Percentiles rank a stretch among this genome's conserved stretches.
Conservation (phyloP, 148 eudicot genomes). For the Vaccinium vitisidaea region DNA sequence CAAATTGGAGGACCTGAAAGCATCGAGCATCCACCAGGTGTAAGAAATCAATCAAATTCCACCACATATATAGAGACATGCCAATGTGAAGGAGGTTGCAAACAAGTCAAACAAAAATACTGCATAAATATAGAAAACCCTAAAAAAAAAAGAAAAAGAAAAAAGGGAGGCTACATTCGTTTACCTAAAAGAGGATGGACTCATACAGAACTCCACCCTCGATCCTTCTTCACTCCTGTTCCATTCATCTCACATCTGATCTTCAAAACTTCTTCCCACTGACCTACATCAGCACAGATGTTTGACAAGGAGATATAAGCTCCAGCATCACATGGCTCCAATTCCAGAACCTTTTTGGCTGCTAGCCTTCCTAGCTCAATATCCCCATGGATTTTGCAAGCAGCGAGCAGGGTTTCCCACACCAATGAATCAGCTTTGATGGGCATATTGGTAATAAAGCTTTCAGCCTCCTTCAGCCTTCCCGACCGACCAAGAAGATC, state of each 20-base stretch:
- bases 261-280: constrained; percentile 70
- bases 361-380: constrained; percentile 62
- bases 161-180: background rate
- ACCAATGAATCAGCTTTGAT: constrained; percentile 57
- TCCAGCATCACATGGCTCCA: constrained; percentile 60
- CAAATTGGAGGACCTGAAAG: background rate
- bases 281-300: constrained; percentile 69
- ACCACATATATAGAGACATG: background rate
- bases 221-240: constrained; percentile 57
- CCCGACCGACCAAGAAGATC: constrained; percentile 91
- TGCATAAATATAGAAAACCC: background rate
- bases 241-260: constrained; percentile 57
- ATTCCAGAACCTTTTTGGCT: constrained; percentile 60
- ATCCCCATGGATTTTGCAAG: constrained; percentile 83
- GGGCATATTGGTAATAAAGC: constrained; percentile 62
- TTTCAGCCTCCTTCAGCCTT: constrained; percentile 66
- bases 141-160: background rate
- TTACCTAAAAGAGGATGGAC: background rate
- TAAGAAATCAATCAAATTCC: background rate
- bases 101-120: background rate
- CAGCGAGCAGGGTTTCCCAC: constrained; percentile 80
- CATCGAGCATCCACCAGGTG: background rate
- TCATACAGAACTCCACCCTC: constrained; percentile 75
- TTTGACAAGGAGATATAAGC: constrained; percentile 65
- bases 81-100: background rate